These are phyloP conservation scores for Fusarium irregulare DNA, from an alignment of 2,329 filamentous ascomycete genomes.

Conservation along the genomic window DNA sequence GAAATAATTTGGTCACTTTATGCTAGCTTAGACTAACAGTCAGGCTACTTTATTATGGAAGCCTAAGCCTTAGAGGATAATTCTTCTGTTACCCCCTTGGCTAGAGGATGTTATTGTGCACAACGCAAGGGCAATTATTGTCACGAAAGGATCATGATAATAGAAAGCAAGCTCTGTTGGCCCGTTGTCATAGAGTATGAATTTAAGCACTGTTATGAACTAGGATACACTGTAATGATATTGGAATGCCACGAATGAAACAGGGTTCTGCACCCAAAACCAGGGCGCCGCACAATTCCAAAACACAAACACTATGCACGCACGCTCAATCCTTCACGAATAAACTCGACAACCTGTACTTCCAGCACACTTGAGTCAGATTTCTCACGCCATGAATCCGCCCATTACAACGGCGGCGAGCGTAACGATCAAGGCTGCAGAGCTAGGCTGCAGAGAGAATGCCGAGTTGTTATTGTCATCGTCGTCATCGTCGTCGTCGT, in stretches of 20 bases:
- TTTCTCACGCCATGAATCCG: conserved; percentile 45
- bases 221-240: conserved; percentile 5
- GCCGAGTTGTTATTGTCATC: conserved; percentile 36
- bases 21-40: no score
- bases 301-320: not conserved
- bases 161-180: not conserved
- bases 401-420: conserved; percentile 47
- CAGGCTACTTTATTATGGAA: no score
- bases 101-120: not conserved
- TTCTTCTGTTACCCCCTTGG: no score
- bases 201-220: conserved; percentile 15
- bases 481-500: conserved; percentile 17
- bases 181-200: conserved; percentile 19
- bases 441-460: conserved; percentile 33
- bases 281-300: not conserved
- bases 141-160: not conserved
- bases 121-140: not conserved
- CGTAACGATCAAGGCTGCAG: conserved; percentile 41
- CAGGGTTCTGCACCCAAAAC: not conserved
- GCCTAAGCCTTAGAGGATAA: no score
- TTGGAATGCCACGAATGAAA: not conserved
- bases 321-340: not conserved
- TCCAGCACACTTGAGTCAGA: not conserved
- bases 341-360: not conserved
- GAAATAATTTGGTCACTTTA: no score